Evolutionary conservation across 169 alveolate genomes (phyloP).

Genomic region (Plasmodium knowlesi): DNA sequence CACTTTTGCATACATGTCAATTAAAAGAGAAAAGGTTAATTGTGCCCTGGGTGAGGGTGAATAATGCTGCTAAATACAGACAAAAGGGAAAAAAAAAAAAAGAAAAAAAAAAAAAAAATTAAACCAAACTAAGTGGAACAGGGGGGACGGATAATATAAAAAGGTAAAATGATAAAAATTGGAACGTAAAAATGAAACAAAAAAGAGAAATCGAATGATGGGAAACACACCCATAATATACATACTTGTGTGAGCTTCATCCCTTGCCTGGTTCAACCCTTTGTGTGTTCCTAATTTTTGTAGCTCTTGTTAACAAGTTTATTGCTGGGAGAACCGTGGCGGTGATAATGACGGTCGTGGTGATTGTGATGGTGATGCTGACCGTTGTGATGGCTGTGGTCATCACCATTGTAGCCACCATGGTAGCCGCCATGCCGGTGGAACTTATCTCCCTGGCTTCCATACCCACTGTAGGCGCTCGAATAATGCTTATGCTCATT

Average conservation of each 20-base stretch:
- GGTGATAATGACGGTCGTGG: not conserved
- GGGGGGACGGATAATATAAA: not conserved
- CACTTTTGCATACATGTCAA: not conserved
- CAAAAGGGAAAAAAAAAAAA: not conserved
- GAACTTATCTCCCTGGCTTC: not conserved
- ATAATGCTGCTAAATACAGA: not conserved
- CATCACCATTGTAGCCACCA: not conserved
- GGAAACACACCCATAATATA: not conserved
- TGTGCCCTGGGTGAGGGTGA: not conserved
- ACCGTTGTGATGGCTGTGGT: no score
- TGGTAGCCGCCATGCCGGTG: not conserved
- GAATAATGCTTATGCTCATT: not conserved
- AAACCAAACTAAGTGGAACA: not conserved
- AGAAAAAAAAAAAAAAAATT: not conserved
- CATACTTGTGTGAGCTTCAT: not conserved
- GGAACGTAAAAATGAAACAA: not conserved
- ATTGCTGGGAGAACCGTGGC: not conserved
- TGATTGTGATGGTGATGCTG: not conserved
- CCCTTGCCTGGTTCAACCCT: no score
- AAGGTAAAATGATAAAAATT: not conserved
- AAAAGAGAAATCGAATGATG: not conserved
- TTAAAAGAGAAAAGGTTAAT: not conserved
- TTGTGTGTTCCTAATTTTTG: constrained; percentile 1
- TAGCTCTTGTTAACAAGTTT: constrained; percentile 20
- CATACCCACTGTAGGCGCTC: not conserved